Percentiles rank a stretch among this genome's conserved stretches.
These are phyloP conservation scores for Thalia dealbata DNA, from an alignment of 176 grass and related monocot genomes.

Conservation along the genomic window DNA sequence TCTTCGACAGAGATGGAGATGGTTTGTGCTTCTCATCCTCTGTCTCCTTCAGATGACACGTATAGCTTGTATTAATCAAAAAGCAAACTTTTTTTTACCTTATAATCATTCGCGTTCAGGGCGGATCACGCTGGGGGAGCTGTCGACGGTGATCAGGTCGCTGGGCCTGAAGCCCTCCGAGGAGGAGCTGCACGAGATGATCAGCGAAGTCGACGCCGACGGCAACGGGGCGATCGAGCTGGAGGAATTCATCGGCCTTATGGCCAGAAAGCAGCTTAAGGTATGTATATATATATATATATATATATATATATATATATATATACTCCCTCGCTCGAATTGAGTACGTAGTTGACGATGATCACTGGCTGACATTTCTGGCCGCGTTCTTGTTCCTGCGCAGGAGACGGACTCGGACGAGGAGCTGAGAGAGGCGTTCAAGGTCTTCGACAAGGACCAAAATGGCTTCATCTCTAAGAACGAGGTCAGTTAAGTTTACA, in stretches of 20 bases:
- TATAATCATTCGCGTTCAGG: conserved; percentile 13
- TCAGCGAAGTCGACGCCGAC: conserved; percentile 71
- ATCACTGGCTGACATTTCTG: not conserved
- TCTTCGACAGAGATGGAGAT: conserved; percentile 15
- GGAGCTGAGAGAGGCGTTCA: conserved; percentile 83
- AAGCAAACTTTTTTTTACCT: too few relatives aligned
- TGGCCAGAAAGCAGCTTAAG: conserved; percentile 48
- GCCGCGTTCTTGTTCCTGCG: not conserved
- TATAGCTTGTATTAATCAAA: not conserved
- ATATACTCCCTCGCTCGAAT: too few relatives aligned
- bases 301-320: too few relatives aligned
- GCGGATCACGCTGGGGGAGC: conserved; percentile 64
- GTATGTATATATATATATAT: too few relatives aligned
- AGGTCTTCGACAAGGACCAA: conserved; percentile 89
- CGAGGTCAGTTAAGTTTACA: conserved; percentile 46
- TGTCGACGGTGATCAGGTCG: conserved; percentile 54
- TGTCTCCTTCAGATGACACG: too few relatives aligned
- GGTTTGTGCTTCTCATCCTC: not conserved
- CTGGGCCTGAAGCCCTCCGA: conserved; percentile 47
- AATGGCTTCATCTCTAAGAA: conserved; percentile 63
- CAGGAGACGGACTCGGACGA: conserved; percentile 41
- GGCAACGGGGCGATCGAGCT: conserved; percentile 79
- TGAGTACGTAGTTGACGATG: too few relatives aligned
- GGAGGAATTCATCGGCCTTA: conserved; percentile 50
- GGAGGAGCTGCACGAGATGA: conserved; percentile 66